Evolutionary conservation across 2,329 filamentous ascomycete species (phyloP).

Genomic region (Onygena corvina): DNA sequence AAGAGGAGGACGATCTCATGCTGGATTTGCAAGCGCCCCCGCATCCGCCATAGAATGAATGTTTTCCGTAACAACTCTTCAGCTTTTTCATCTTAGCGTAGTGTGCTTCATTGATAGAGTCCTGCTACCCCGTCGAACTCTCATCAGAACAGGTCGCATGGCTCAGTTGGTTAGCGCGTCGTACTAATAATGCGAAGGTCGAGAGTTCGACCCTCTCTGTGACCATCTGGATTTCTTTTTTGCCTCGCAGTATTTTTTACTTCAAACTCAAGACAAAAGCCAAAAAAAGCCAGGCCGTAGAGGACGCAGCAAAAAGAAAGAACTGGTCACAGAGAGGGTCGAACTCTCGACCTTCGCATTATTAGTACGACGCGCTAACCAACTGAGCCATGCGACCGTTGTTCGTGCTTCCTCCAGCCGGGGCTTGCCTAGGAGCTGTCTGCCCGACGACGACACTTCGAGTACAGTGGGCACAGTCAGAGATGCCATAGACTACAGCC

Average conservation of each 20-base stretch:
- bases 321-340: constrained; percentile 6
- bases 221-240: constrained; percentile 8
- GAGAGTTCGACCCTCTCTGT: constrained; percentile 13
- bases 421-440: neutral
- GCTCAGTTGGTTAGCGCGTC: constrained; percentile 4
- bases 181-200: constrained; percentile 10
- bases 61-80: no score
- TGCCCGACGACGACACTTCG: no score
- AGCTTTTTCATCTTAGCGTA: no score
- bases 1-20: no score
- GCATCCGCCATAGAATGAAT: no score
- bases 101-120: no score
- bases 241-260: neutral
- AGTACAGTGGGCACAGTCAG: no score
- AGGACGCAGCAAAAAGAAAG: neutral
- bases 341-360: constrained; percentile 7
- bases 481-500: no score
- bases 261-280: neutral
- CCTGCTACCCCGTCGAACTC: neutral
- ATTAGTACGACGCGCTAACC: constrained; percentile 7
- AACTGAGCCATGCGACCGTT: constrained; percentile 6
- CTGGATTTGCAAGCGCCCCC: no score
- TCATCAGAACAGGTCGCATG: constrained; percentile 1
- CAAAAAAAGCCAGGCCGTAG: neutral
- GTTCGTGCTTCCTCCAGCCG: neutral